Evolutionary conservation across 2,329 filamentous ascomycete genomes (phyloP).

Genomic region (Trichoderma semiorbis): DNA sequence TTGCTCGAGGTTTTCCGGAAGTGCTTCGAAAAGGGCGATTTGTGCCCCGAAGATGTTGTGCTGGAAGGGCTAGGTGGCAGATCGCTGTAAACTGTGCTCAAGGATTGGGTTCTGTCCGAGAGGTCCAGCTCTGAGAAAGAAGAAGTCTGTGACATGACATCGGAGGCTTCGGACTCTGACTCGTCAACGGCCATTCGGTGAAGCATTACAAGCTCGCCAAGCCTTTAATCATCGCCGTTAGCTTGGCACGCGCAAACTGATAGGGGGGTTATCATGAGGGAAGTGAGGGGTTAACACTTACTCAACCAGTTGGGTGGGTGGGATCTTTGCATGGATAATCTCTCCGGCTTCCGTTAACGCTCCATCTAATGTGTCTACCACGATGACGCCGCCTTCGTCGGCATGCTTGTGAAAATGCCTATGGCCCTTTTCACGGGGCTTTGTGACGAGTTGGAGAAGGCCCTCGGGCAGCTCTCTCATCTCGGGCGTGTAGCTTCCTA

Average conservation of each 20-base stretch:
- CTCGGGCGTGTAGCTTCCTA: slow-evolving; percentile 64
- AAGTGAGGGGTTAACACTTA: slow-evolving; percentile 37
- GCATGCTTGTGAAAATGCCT: slow-evolving; percentile 66
- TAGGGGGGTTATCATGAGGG: not conserved
- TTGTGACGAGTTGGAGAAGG: slow-evolving; percentile 62
- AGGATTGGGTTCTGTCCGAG: slow-evolving; percentile 34
- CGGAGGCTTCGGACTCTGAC: slow-evolving; percentile 33
- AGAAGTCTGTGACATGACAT: slow-evolving; percentile 27
- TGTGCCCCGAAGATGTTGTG: slow-evolving; percentile 30
- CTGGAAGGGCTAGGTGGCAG: slow-evolving; percentile 32
- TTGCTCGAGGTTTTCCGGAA: slow-evolving; percentile 32
- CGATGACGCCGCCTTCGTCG: slow-evolving; percentile 60
- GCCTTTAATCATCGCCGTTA: slow-evolving; percentile 34
- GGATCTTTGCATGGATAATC: slow-evolving; percentile 72
- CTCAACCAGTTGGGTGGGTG: slow-evolving; percentile 76
- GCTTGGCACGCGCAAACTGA: not conserved
- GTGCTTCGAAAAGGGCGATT: slow-evolving; percentile 32
- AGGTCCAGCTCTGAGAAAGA: slow-evolving; percentile 36
- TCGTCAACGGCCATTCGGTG: slow-evolving; percentile 44
- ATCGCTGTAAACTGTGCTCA: slow-evolving; percentile 39
- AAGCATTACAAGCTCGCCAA: slow-evolving; percentile 75
- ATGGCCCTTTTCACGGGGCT: slow-evolving; percentile 41
- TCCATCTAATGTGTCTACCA: slow-evolving; percentile 75
- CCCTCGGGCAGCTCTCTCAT: slow-evolving; percentile 84
- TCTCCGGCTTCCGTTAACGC: slow-evolving; percentile 83